Evolutionary conservation across 148 eudicot species (phyloP).

Genomic region (Silene conica): DNA sequence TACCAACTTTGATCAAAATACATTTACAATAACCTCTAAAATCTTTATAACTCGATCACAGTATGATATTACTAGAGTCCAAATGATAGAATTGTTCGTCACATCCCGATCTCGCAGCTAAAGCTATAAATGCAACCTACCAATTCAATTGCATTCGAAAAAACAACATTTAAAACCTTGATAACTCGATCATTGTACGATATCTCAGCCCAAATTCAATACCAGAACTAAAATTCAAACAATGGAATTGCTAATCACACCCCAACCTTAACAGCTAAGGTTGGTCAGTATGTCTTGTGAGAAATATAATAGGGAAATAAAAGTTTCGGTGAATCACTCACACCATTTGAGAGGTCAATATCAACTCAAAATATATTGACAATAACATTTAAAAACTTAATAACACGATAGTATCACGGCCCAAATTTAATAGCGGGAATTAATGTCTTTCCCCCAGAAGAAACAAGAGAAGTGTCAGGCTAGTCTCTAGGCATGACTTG

Average conservation of each 20-base stretch:
- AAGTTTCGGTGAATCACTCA: no score
- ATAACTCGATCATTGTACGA: not conserved
- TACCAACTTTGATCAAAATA: not conserved
- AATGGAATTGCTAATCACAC: no score
- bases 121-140: no score
- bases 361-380: not conserved
- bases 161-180: not conserved
- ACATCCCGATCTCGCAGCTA: no score
- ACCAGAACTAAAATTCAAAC: not conserved
- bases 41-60: not conserved
- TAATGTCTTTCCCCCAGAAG: not conserved
- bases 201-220: not conserved
- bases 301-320: no score
- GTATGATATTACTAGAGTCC: no score
- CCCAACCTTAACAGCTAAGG: not conserved
- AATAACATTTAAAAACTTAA: not conserved
- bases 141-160: no score
- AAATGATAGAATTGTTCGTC: no score
- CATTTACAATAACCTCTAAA: not conserved
- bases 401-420: not conserved
- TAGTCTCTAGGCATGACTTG: not conserved
- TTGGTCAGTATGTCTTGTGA: no score
- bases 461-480: conserved; percentile 2
- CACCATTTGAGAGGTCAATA: no score
- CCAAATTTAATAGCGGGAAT: not conserved